A percentile compares a stretch with the other conserved stretches of the same genome.
Conservation (phyloP, 148 eudicot species). For the Rhododendron mucronatum region DNA sequence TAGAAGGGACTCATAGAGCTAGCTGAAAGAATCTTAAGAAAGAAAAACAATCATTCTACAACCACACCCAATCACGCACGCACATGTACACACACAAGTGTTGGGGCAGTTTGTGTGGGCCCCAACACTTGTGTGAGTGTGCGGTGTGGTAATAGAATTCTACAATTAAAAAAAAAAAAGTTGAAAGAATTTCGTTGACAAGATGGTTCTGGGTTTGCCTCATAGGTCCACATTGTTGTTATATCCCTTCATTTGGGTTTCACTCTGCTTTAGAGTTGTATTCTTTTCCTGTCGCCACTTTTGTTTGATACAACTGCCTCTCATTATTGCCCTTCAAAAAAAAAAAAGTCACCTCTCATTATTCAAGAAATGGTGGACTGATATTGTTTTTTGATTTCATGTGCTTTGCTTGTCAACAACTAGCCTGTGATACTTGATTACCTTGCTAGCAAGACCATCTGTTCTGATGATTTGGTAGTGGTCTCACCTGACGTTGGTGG, state of each 20-base stretch:
- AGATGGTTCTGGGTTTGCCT: background rate
- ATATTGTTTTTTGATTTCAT: background rate
- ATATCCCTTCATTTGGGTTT: background rate
- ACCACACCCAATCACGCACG: too few species aligned
- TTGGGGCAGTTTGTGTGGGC: too few species aligned
- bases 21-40: background rate
- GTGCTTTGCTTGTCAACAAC: conserved; percentile 7
- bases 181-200: background rate
- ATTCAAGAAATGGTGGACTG: background rate
- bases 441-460: conserved; percentile 84
- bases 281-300: background rate
- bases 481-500: conserved; percentile 99
- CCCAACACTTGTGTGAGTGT: too few species aligned
- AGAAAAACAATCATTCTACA: too few species aligned
- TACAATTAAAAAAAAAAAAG: too few species aligned
- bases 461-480: conserved; percentile 76
- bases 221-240: background rate
- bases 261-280: background rate
- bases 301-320: background rate
- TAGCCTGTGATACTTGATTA: conserved; percentile 96
- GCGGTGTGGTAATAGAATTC: background rate
- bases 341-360: background rate
- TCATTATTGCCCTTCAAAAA: too few species aligned
- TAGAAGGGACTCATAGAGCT: background rate
- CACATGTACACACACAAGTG: too few species aligned